Evolutionary conservation across 768 basidiomycete genomes (phyloP).

Genomic region (Calocera viscosa): DNA sequence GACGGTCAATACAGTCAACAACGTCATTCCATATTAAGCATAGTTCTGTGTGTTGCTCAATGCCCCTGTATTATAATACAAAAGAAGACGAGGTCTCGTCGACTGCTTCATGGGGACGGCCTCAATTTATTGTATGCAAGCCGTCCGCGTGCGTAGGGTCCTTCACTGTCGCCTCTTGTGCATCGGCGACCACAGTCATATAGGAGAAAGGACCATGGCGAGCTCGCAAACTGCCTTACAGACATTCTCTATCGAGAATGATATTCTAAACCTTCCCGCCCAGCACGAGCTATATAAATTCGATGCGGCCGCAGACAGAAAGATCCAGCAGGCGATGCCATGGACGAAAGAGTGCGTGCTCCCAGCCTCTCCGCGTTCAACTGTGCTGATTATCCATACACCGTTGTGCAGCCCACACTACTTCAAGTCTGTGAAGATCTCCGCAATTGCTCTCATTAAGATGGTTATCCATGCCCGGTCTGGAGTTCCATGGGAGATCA

Average conservation of each 20-base stretch:
- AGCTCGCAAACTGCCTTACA: conserved; percentile 44
- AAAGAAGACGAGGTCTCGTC: no score
- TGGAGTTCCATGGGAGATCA: conserved; percentile 95
- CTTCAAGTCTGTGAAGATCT: conserved; percentile 48
- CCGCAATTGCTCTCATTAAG: conserved; percentile 39
- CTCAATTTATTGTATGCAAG: no score
- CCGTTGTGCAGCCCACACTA: conserved; percentile 47
- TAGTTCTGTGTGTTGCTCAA: no score
- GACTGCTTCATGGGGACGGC: no score
- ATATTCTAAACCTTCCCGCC: conserved; percentile 54
- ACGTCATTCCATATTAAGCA: no score
- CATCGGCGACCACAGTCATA: neutral
- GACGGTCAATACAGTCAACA: no score
- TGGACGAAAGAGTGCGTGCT: conserved; percentile 71
- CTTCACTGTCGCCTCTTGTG: neutral
- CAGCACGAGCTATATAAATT: conserved; percentile 72
- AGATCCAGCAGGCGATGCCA: conserved; percentile 54
- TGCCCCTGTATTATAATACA: no score
- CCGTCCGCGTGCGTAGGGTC: neutral
- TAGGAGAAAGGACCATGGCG: neutral
- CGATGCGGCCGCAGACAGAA: conserved; percentile 53
- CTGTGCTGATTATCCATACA: neutral
- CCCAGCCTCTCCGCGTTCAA: neutral
- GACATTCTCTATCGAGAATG: conserved; percentile 60
- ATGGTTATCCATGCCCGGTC: conserved; percentile 76